Base-by-base conservation (phyloP, 2,329 filamentous ascomycete species). In the Endocalyx cinctus region DNA sequence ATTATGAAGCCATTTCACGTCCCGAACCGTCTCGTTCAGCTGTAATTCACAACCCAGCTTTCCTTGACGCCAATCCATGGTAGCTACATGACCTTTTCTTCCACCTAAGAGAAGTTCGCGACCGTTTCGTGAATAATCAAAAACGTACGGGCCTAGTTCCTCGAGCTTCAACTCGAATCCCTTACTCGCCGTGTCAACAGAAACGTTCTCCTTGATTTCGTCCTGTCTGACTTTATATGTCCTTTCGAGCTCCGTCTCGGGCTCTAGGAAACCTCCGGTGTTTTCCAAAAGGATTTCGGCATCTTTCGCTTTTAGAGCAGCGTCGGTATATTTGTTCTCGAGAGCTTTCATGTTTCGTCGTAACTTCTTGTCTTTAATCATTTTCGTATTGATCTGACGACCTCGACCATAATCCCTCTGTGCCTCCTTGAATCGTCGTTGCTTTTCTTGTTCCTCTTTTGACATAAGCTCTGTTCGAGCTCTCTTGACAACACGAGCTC, bases 211-310 rank as follows among this genome's bases (percentile, higher is more conserved):
- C 48, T 72, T 70, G 43, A 98, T 89, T 4, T 96, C 88, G 46
- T 87, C 79, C 60, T 98, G 92, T 40, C 85, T 80, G 30, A 96
- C 84, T 62, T 87, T 89, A 66, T 94, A 97, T 14, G 92, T 98
- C 55, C 81, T 72, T 60, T 98, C 92, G 41, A 98, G 71, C 57
- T 89, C 89, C 17, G 74, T 75, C 58, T 98, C 92, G 2, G 90
- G 74, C 60, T 97, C 87, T 35, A 98, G 68, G 50, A 94, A 94
- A 6, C 92, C 92, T 10, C 75, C 68, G 6, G 82, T 77, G 58
- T 95, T 87, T 62, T 97, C 90, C 34, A 94, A 76, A 49, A 98
- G 66, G 37, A 98, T 92, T 63, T 98, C 92, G 15, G 90, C 87
- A 69, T 96, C 90, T 63, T 95, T 94, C 12, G 92, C 88, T 59